Evolutionary conservation across 2,329 filamentous ascomycete species (phyloP), one percentile per base, ranked within the genome.

Genomic region (Talaromyces albobiverticillius): DNA sequence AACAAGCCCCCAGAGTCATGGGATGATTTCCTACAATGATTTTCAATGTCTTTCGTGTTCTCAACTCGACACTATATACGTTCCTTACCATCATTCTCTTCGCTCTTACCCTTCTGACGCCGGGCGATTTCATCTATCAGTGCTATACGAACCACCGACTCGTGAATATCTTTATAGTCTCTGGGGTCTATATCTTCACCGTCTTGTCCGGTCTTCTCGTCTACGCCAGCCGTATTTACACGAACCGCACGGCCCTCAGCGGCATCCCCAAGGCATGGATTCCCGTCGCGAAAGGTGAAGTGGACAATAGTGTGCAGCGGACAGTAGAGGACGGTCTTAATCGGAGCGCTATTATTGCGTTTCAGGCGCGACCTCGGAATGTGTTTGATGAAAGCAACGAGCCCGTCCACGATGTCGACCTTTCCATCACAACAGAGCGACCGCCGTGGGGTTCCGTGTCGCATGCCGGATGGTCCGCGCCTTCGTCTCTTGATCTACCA

Each of bases 381-480:
- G 62, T 79, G 7, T 68, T 72, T 23, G 68, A 67, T 0, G 78
- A 82, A 51, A 62, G 61, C 18, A 48, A 22, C 31, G 59, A 61
- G 61, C 57, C 62, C 58, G 46, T 66, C 41, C 56, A 66, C 59
- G 57, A 68, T 59, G 59, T 60, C 61, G 60, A 59, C 59, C 66
- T 74, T 34, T 52, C 65, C 13, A 59, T 72, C 14, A 59, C 72
- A 26, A 66, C 67, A 9, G 71, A 70, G 59, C 67, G 77, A 41
- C 82, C 87, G 23, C 82, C 75, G 59, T 97, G 93, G 93, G 90
- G 89, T 20, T 75, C 83, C n/a, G 84, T 97, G 50, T 83, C 89
- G 56, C 94, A 99, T 67, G 79, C 85, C 14, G 94, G 93, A 49
- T 97, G 94, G 93, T 87, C 88, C 2, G 89, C 90, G 2, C 93